Base-by-base conservation (phyloP, 768 basidiomycete species). In the Hortiboletus flavorubellus region DNA sequence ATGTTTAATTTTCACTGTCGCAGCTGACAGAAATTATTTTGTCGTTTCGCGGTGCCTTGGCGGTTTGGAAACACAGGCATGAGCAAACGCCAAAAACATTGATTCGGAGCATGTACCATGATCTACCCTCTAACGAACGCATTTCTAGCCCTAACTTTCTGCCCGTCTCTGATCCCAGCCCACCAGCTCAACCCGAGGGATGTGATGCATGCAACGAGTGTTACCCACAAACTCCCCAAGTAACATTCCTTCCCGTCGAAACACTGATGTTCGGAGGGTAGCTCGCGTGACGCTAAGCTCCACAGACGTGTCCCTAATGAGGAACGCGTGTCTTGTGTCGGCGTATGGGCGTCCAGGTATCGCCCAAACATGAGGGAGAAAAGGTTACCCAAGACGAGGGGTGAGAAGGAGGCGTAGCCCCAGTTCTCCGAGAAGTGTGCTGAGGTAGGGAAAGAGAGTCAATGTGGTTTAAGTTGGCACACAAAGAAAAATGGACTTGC, bases 371-470 rank as follows among this genome's bases (percentile, higher is more conserved):
- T 75, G 49, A 95, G 61, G n/a, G 91, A 92, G 68, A 93, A 89
- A 2, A 93, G 44, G 71, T 94, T 95, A 0, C 87, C 87, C 4
- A 87, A 89, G 7, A 86, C n/a, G 51, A 92, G 72, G 1, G 93
- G 91, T 1, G 89, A 80, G 45, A 91, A 71, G 18, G 83, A 81
- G 26, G 89, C 75, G 65, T 81, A 90, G 9, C 92, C 92, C 88
- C 87, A 93, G 70, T 94, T 94, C 73, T 93, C 87, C 1, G 85
- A 86, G 61, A 90, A 88, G 65, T 88, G 87, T 12, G 76, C 85
- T 86, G 59, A 14, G 21, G 10, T 6, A 31, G 30, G 39, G 9
- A 29, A 35, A 2, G 54, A 40, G 29, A 47, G 35, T n/a, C 9
- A 10, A 30, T 23, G 40, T 3, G 8, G 5, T 30, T n/a, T 6